Evolutionary conservation across 2,329 filamentous ascomycete species (phyloP), one percentile per base, ranked within the genome.

Genomic region (Blastomyces percursus): DNA sequence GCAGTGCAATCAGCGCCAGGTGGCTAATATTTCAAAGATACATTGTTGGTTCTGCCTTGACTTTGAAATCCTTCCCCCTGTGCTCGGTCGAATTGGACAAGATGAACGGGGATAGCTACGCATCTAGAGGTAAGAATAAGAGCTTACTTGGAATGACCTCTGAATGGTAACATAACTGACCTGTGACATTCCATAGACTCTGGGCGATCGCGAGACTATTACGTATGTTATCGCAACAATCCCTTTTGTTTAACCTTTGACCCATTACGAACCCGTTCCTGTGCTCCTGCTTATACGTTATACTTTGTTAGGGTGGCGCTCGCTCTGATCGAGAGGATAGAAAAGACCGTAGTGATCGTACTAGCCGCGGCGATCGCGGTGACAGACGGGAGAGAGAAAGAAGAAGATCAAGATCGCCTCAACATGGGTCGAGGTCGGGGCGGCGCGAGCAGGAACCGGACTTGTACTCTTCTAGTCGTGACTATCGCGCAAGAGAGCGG

Each of bases 381-480:
- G 76, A 76, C 64, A 74, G 79, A 64, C 72, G 75, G 65, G 78
- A 81, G 54, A 77, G 83, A 67, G 84, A 85, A 61, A 82, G 87
- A 71, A 84, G 91, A 77, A 88, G 93, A 67, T 96, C 92, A 65
- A 86, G 93, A 73, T 97, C 93, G 21, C 92, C 92, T 63, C 86
- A 89, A 70, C 86, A 90, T 72, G 82, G 85, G 67, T 83, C 87
- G 63, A 81, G 87, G 66, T 76, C 80, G 63, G 79, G 81, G 68
- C 86, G 90, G 69, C 88, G 88, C 69, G 88, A 94, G 60, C 84
- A 83, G 62, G 87, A 90, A 69, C 82, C 85, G 74, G 91, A 96
- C 76, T 86, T 89, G 62, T 97, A 97, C 78, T 96, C 92, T 24
- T 91, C 90, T 6, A 96, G 91, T 76, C 88, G 93, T 69, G 92